phyloP scores from a whole-genome alignment of 78 protist species.

The Dictyostelium citrinum region DNA sequence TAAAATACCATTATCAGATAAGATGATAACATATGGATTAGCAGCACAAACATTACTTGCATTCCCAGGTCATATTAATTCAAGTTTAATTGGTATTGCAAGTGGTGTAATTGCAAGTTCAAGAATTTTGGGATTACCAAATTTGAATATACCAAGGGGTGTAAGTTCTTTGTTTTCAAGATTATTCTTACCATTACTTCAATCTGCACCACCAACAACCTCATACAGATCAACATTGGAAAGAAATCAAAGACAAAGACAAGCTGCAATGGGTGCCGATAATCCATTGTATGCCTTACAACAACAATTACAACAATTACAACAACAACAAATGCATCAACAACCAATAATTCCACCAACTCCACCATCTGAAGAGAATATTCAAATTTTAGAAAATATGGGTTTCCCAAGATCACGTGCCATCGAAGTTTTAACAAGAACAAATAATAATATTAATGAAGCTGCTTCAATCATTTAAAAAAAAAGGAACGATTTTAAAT shows the following conservation, averaged over 20 bases:
- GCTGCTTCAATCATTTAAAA: constrained; percentile 22
- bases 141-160: not conserved
- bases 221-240: constrained; percentile 19
- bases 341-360: not conserved
- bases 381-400: constrained; percentile 14
- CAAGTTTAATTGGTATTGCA: constrained; percentile 4
- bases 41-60: not conserved
- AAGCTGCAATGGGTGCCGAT: not conserved
- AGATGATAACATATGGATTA: constrained; percentile 11
- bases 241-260: not conserved
- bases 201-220: not conserved
- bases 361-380: constrained; percentile 37
- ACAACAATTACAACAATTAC: not conserved
- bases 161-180: not conserved
- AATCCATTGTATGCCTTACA: constrained; percentile 5
- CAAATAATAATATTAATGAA: constrained; percentile 51
- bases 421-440: constrained; percentile 5
- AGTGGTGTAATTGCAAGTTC: constrained; percentile 32
- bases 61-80: not conserved
- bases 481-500: not conserved
- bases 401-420: constrained; percentile 29
- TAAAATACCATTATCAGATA: constrained; percentile 26
- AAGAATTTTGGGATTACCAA: not conserved
- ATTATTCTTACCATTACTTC: constrained; percentile 15
- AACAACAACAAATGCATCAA: not conserved